phyloP scores from a whole-genome alignment of 345 rosid genomes.

The Bruguiera parviflora region DNA sequence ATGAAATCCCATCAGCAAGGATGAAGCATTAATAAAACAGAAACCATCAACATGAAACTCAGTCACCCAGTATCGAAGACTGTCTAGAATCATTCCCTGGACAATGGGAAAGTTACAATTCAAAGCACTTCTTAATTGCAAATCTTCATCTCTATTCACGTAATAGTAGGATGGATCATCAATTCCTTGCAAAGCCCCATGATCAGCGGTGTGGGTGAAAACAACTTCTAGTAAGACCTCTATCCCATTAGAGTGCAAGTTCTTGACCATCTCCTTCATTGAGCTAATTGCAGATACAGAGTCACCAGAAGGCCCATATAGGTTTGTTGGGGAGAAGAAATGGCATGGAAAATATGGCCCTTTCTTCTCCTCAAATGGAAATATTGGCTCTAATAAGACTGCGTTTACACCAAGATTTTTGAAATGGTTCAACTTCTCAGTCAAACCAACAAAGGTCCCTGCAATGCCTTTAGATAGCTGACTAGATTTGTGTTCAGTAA shows the following conservation, averaged over 20 bases:
- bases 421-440: constrained; percentile 64
- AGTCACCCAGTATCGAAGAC: constrained; percentile 77
- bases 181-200: constrained; percentile 62
- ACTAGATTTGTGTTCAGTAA: constrained; percentile 71
- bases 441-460: constrained; percentile 79
- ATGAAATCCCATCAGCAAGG: constrained; percentile 59
- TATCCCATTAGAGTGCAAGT: constrained; percentile 64
- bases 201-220: constrained; percentile 67
- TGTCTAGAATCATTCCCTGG: constrained; percentile 68
- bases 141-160: constrained; percentile 29
- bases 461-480: constrained; percentile 48
- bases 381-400: constrained; percentile 78
- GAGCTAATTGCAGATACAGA: constrained; percentile 53
- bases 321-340: constrained; percentile 65
- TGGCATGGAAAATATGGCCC: constrained; percentile 84
- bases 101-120: constrained; percentile 74
- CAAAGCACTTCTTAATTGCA: constrained; percentile 44
- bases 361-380: constrained; percentile 54
- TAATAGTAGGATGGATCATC: constrained; percentile 66
- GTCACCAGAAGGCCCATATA: constrained; percentile 51
- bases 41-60: constrained; percentile 91
- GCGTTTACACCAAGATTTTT: constrained; percentile 77
- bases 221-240: constrained; percentile 88
- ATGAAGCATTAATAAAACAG: constrained; percentile 72
- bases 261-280: constrained; percentile 88